Base-by-base conservation (phyloP, 495 filamentous ascomycete species). In the Aspergillus ellipticus region DNA sequence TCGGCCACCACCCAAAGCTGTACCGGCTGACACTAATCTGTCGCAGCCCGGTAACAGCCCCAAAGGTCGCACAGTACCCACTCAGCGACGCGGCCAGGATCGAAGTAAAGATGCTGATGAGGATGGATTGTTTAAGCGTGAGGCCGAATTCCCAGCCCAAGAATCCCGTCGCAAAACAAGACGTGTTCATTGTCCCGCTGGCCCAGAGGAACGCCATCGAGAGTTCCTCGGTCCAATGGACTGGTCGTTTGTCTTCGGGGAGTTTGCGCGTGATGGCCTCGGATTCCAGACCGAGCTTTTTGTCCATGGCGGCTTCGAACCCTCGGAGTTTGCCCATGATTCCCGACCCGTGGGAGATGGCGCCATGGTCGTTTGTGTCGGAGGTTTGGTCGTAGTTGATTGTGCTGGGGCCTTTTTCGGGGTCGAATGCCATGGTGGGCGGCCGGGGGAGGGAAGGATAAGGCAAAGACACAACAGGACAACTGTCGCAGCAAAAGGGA, bases 1-100 rank as follows among this genome's bases (percentile, higher is more conserved):
- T 66, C 1, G 79, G 77, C 56, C 73, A 82, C 74, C 76, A 85
- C 20, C 80, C 82, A 48, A 85, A 74, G 60, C 74, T 77, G 63
- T 81, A 83, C 7, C 81, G 74, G 39, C 74, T 70, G 42, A 82
- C 75, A 19, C 76, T 75, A 57, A 82, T 76, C 57, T 81, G 76
- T 41, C 79, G 75, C 3, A 83, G 71, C 28, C 82, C 82, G 7
- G 75, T 81, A 19, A 70, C 66, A 4, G 73, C 67, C 20, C 79
- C 79, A 48, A 80, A 71, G 3, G 78, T 81, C 8, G 79, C 79
- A 8, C 28, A 42, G 37, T 28, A 53, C 1, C 50, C 50, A 20
- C 33, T 53, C 13, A 53, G 16, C 0, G 50, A 20, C 6, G 20
- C 50, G 9, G 33, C 50, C 4, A 53, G 50, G 11, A 53, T 16